These are phyloP conservation scores for Acmispon strigosus DNA, from an alignment of 306 rosid genomes.

Conservation along the genomic window DNA sequence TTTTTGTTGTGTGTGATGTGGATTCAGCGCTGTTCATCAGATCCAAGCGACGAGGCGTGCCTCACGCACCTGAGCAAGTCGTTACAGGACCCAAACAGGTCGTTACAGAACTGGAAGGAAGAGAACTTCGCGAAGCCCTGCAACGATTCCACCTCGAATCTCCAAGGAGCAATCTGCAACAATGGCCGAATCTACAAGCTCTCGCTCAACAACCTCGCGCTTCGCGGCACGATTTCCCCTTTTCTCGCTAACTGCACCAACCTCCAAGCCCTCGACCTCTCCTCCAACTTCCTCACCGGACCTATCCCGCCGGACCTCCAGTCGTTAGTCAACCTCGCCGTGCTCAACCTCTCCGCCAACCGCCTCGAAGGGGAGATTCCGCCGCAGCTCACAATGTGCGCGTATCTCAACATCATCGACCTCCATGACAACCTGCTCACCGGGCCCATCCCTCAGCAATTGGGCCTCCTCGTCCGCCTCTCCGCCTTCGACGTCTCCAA, in stretches of 20 bases:
- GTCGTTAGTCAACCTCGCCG: slow-evolving; percentile 74
- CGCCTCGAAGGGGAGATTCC: slow-evolving; percentile 66
- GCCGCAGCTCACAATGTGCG: slow-evolving; percentile 82
- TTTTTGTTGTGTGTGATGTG: neutral
- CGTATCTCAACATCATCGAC: slow-evolving; percentile 88
- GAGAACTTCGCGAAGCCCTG: slow-evolving; percentile 69
- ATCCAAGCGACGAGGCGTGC: slow-evolving; percentile 85
- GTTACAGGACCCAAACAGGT: slow-evolving; percentile 45
- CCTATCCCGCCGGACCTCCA: slow-evolving; percentile 81
- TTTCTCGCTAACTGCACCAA: slow-evolving; percentile 88
- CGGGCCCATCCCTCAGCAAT: slow-evolving; percentile 81
- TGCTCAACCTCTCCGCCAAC: slow-evolving; percentile 72
- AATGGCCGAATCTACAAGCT: slow-evolving; percentile 89
- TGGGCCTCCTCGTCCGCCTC: slow-evolving; percentile 70
- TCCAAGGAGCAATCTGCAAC: slow-evolving; percentile 83
- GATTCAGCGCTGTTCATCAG: slow-evolving; percentile 35
- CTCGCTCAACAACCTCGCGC: slow-evolving; percentile 65
- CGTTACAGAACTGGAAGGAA: slow-evolving; percentile 67
- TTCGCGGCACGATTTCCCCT: slow-evolving; percentile 70
- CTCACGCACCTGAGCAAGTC: slow-evolving; percentile 59
- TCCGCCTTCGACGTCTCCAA: slow-evolving; percentile 85
- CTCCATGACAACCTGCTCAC: slow-evolving; percentile 64
- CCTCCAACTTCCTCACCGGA: slow-evolving; percentile 69
- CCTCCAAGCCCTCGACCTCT: slow-evolving; percentile 87
- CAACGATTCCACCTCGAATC: slow-evolving; percentile 66